phyloP scores from a whole-genome alignment of 495 filamentous ascomycete species.

The Pseudomonodictys pantanalensis region DNA sequence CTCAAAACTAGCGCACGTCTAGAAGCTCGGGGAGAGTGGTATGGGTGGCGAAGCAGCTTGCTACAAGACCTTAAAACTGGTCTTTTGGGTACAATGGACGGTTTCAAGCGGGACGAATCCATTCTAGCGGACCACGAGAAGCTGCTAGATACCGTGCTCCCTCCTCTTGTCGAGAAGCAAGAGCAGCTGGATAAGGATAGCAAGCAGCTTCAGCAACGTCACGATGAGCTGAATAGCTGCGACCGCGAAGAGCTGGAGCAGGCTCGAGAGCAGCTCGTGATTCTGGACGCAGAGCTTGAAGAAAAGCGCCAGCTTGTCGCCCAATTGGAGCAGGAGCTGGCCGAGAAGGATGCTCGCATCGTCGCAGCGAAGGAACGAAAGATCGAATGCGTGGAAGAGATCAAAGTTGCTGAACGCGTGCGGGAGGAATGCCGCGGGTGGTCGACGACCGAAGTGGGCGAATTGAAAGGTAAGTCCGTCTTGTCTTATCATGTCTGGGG shows the following conservation, averaged over 20 bases:
- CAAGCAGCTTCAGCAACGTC: slow-evolving; percentile 62
- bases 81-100: slow-evolving; percentile 67
- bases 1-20: slow-evolving; percentile 88
- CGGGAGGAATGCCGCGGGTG: slow-evolving; percentile 86
- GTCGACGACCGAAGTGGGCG: slow-evolving; percentile 72
- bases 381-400: slow-evolving; percentile 65
- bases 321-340: slow-evolving; percentile 60
- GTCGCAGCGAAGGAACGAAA: slow-evolving; percentile 61
- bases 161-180: slow-evolving; percentile 57
- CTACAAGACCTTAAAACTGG: slow-evolving; percentile 79
- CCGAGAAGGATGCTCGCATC: slow-evolving; percentile 60
- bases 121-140: slow-evolving; percentile 64
- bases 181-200: slow-evolving; percentile 61
- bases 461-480: slow-evolving; percentile 61
- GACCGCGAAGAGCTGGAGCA: slow-evolving; percentile 73
- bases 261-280: slow-evolving; percentile 61
- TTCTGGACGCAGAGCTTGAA: slow-evolving; percentile 64
- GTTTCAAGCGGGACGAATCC: slow-evolving; percentile 72
- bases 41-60: slow-evolving; percentile 92
- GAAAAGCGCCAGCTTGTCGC: slow-evolving; percentile 63
- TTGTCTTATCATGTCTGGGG: neutral
- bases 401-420: slow-evolving; percentile 77
- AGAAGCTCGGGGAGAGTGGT: slow-evolving; percentile 92
- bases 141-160: slow-evolving; percentile 62
- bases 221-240: slow-evolving; percentile 72